Percentiles rank a stretch among this genome's conserved stretches.
Evolutionary conservation across 257 asterid species (phyloP).

Genomic region (Osmanthus fragrans): DNA sequence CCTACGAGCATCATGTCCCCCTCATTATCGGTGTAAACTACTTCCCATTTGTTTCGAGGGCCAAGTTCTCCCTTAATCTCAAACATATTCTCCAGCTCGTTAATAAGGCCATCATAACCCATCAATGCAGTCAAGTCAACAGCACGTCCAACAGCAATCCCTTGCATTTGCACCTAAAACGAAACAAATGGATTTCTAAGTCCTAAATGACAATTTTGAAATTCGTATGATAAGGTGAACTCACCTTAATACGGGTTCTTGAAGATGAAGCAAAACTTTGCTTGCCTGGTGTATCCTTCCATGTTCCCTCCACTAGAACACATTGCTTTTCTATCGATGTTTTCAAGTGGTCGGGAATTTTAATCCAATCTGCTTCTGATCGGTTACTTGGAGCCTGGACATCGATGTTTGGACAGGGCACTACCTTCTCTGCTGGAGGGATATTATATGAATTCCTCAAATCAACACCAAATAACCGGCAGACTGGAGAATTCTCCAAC

Average conservation of each 20-base stretch:
- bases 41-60: conserved; percentile 49
- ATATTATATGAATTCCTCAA: conserved; percentile 46
- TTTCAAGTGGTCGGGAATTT: conserved; percentile 28
- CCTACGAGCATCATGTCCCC: conserved; percentile 62
- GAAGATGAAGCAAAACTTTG: conserved; percentile 41
- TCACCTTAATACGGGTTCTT: conserved; percentile 79
- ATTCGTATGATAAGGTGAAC: background rate
- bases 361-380: conserved; percentile 34
- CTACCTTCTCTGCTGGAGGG: conserved; percentile 33
- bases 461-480: conserved; percentile 71
- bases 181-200: conserved; percentile 4
- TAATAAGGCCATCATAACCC: conserved; percentile 46
- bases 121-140: conserved; percentile 61
- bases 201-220: background rate
- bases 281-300: conserved; percentile 37
- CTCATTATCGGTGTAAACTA: conserved; percentile 52
- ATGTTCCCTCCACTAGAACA: conserved; percentile 31
- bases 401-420: conserved; percentile 6
- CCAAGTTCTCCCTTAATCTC: conserved; percentile 48
- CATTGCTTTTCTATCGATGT: conserved; percentile 39
- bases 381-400: conserved; percentile 18
- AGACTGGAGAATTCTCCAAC: conserved; percentile 41
- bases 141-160: conserved; percentile 76
- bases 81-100: conserved; percentile 44
- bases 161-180: conserved; percentile 83